phyloP scores from a whole-genome alignment of 495 filamentous ascomycete species.

The Polyplosphaeria fusca region DNA sequence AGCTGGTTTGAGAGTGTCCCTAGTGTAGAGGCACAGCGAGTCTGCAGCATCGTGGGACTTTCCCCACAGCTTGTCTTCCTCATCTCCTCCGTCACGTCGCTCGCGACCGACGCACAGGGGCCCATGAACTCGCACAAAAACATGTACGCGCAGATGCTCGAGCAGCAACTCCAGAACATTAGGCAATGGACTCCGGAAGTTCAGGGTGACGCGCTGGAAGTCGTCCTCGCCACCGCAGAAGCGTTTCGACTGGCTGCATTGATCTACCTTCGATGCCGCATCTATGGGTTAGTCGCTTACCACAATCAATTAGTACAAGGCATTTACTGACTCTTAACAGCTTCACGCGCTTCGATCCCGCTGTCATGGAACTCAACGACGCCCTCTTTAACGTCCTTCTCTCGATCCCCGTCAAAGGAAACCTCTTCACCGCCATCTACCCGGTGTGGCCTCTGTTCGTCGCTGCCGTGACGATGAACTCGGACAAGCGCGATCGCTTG shows the following conservation, averaged over 20 bases:
- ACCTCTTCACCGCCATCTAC: slow-evolving; percentile 27
- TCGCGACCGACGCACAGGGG: slow-evolving; percentile 12
- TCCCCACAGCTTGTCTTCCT: slow-evolving; percentile 28
- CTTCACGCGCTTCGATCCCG: slow-evolving; percentile 21
- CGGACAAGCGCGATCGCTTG: slow-evolving; percentile 22
- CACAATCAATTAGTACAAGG: not conserved
- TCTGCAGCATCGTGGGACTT: slow-evolving; percentile 20
- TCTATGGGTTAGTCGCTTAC: slow-evolving; percentile 19
- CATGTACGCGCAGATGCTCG: slow-evolving; percentile 21
- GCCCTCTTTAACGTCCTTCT: slow-evolving; percentile 22
- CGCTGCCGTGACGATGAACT: slow-evolving; percentile 21
- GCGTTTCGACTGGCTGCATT: slow-evolving; percentile 18
- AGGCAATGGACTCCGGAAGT: slow-evolving; percentile 21
- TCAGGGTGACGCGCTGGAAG: slow-evolving; percentile 9
- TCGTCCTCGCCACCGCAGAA: slow-evolving; percentile 23
- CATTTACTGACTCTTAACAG: not conserved
- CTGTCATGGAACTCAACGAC: slow-evolving; percentile 25
- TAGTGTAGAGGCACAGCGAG: slow-evolving; percentile 15
- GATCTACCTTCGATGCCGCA: slow-evolving; percentile 27
- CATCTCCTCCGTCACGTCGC: slow-evolving; percentile 24
- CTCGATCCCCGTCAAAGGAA: slow-evolving; percentile 27
- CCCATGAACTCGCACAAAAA: slow-evolving; percentile 10
- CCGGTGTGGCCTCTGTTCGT: slow-evolving; percentile 28
- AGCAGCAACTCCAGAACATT: slow-evolving; percentile 17
- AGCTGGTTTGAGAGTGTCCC: slow-evolving; percentile 22